Evolutionary conservation across 2,329 filamentous ascomycete species (phyloP).

Genomic region (Didymella pomorum): DNA sequence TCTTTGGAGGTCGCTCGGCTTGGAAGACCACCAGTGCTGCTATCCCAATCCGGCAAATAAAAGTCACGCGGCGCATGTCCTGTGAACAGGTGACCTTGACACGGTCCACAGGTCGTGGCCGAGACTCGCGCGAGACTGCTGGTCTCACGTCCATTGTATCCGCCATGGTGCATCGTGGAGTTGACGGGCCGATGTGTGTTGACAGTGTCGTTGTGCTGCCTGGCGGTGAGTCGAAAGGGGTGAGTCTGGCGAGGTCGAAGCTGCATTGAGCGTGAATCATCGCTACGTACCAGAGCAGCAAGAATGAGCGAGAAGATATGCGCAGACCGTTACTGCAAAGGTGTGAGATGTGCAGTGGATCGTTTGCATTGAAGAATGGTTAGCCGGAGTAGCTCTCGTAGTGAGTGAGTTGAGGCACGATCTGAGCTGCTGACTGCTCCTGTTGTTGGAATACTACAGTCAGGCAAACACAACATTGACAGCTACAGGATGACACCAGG

Average conservation of each 20-base stretch:
- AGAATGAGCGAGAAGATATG: background rate
- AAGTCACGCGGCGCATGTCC: conserved; percentile 17
- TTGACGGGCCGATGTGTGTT: conserved; percentile 9
- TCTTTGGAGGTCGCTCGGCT: conserved; percentile 15
- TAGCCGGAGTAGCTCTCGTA: too few relatives aligned
- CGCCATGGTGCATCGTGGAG: conserved; percentile 23
- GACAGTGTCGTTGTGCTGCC: background rate
- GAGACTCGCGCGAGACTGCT: conserved; percentile 26
- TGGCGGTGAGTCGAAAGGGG: background rate
- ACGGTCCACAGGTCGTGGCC: conserved; percentile 22
- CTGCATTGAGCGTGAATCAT: background rate
- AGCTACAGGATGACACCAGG: background rate
- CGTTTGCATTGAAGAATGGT: background rate
- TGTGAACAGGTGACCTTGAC: conserved; percentile 20
- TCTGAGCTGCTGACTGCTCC: background rate
- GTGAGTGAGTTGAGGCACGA: too few relatives aligned
- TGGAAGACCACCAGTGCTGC: conserved; percentile 5
- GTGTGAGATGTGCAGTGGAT: background rate
- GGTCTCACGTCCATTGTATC: conserved; percentile 7
- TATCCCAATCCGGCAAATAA: conserved; percentile 17
- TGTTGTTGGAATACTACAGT: too few relatives aligned
- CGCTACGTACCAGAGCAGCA: background rate
- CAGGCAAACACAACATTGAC: background rate
- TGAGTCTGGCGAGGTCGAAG: background rate
- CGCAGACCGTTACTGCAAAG: background rate